Evolutionary conservation across 1,284 basidiomycete species (phyloP), one percentile per base, ranked within the genome.

Genomic region (Anthracocystis walkeri): DNA sequence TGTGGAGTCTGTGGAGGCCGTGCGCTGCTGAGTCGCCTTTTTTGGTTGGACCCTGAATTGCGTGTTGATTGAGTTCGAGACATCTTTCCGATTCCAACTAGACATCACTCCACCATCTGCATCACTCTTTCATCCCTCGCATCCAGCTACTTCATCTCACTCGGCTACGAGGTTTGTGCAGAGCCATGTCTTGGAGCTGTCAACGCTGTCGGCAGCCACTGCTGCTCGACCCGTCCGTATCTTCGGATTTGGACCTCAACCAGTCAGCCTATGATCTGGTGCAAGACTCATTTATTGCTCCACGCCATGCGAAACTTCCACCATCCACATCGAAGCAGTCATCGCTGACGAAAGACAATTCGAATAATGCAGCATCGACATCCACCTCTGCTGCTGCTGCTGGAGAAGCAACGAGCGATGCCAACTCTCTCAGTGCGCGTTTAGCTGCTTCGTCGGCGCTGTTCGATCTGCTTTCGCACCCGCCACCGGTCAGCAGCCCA

Each of bases 161-260:
- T 53, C 38, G 31, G 7, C 33, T 1, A 18, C 14, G 31, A 25
- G 33, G 14, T 33, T 31, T n/a, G n/a, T n/a, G 7, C 7, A 7
- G 35, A 18, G 20, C 2, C 29, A 81, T 81, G 79, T 73, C 68
- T 11, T 79, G 79, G 69, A 78, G 61, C 58, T 83, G 82, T 57
- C 75, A 79, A 52, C 60, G 71, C 25, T 83, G 82, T 59, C 55
- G 70, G 41, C 79, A 79, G 59, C 73, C 71, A 38, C 41, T 81
- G 40, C 65, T 67, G 54, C 65, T 80, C 7, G 48, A 75, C 23
- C 52, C 79, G 0, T 64, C 70, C 6, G 56, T 78, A 10, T 69
- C 71, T 0, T 65, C 72, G 23, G 77, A 78, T 33, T 60, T 75
- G 14, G 78, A 72, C 29, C 66, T 79, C 40, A 79, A 78, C 33